Evolutionary conservation across 495 filamentous ascomycete genomes (phyloP).

Genomic region (Penicillium subrubescens): DNA sequence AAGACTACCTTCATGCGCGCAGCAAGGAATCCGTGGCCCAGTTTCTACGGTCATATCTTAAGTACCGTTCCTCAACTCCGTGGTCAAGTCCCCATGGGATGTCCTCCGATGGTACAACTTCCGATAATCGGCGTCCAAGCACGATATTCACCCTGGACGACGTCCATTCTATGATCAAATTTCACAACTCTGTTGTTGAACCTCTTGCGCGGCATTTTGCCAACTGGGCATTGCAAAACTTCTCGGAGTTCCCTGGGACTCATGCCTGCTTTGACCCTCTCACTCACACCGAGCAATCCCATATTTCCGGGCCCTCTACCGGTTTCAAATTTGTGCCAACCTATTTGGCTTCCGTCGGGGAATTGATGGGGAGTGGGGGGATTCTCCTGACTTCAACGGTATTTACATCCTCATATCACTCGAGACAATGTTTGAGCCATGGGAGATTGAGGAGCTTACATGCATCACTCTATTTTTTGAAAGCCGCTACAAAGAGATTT

Average conservation of each 20-base stretch:
- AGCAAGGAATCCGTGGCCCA: neutral
- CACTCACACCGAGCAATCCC: slow-evolving; percentile 23
- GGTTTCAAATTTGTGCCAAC: slow-evolving; percentile 31
- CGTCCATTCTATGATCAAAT: slow-evolving; percentile 6
- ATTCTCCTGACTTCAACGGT: neutral
- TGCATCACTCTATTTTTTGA: slow-evolving; percentile 9
- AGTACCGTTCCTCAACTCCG: neutral
- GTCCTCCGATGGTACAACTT: neutral
- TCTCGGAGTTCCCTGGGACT: neutral
- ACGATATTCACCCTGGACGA: slow-evolving; percentile 16
- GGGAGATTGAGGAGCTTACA: slow-evolving; percentile 18
- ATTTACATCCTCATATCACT: slow-evolving; percentile 6
- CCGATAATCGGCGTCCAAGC: neutral
- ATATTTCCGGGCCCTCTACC: slow-evolving; percentile 31
- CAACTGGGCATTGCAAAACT: slow-evolving; percentile 11
- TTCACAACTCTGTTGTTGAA: slow-evolving; percentile 23
- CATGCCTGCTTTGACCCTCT: neutral
- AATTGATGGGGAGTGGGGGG: neutral
- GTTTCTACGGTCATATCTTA: slow-evolving; percentile 14
- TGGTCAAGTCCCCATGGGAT: neutral
- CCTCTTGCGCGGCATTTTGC: slow-evolving; percentile 20
- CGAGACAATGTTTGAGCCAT: slow-evolving; percentile 7
- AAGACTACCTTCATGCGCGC: neutral
- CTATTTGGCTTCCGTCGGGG: slow-evolving; percentile 19
- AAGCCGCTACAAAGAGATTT: too few relatives aligned